Conservation (phyloP, 148 eudicot genomes). For the Rhododendron vialii region DNA sequence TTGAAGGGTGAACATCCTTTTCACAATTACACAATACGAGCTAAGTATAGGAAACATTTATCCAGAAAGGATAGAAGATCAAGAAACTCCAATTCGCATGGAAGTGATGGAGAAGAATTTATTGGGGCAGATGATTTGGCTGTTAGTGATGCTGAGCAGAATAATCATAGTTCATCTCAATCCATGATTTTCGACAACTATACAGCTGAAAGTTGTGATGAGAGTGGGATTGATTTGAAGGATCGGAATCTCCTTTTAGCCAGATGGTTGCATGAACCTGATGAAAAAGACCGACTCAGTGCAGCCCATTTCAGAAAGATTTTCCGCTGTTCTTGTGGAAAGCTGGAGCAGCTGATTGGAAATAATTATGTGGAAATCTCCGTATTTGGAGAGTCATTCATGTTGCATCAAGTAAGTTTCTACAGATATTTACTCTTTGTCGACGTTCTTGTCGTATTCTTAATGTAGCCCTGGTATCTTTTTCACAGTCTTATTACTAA, state of each 20-base stretch:
- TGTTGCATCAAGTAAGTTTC: constrained; percentile 91
- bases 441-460: neutral
- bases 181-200: constrained; percentile 17
- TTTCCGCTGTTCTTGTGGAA: constrained; percentile 69
- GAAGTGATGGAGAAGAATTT: constrained; percentile 33
- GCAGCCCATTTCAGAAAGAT: constrained; percentile 86
- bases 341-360: constrained; percentile 54
- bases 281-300: constrained; percentile 64
- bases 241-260: constrained; percentile 29
- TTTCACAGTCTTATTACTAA: neutral
- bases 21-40: constrained; percentile 80
- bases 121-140: constrained; percentile 22
- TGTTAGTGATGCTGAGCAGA: constrained; percentile 24
- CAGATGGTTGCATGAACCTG: constrained; percentile 83
- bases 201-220: constrained; percentile 20
- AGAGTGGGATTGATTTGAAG: constrained; percentile 15
- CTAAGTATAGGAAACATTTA: constrained; percentile 52
- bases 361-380: constrained; percentile 60
- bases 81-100: constrained; percentile 26
- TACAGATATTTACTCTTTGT: neutral
- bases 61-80: constrained; percentile 23
- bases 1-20: constrained; percentile 90
- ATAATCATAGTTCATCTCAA: constrained; percentile 14
- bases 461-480: neutral
- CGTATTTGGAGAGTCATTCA: constrained; percentile 86